Percentiles rank a stretch among this genome's conserved stretches.
These are phyloP conservation scores for Pythium brassicae DNA, from an alignment of 352 stramenopile species.

Conservation along the genomic window DNA sequence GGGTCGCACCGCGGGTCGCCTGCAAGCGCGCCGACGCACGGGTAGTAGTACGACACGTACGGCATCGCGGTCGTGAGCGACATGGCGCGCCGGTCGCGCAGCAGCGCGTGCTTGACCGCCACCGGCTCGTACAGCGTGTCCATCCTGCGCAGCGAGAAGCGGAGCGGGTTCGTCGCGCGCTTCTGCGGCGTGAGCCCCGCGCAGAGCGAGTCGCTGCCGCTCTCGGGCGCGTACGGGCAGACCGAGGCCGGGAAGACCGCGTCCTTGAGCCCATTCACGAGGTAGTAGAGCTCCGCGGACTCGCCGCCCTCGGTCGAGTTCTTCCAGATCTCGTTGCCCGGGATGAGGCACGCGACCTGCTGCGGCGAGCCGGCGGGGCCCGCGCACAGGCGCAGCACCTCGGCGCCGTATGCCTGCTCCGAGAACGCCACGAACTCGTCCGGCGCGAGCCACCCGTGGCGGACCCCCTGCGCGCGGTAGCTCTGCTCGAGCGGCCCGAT, in stretches of 20 bases:
- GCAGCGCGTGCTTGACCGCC: constrained; percentile 36
- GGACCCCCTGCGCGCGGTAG: constrained; percentile 57
- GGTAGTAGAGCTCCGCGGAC: constrained; percentile 38
- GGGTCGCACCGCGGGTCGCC: constrained; percentile 52
- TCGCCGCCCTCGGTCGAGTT: constrained; percentile 66
- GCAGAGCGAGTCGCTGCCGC: constrained; percentile 46
- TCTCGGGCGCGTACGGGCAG: constrained; percentile 39
- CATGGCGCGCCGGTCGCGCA: constrained; percentile 41
- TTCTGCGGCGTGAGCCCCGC: constrained; percentile 28
- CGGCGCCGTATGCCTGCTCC: constrained; percentile 60
- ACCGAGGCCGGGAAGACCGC: constrained; percentile 46
- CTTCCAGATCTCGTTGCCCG: constrained; percentile 55
- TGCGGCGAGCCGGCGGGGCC: constrained; percentile 40
- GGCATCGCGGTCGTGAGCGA: constrained; percentile 49
- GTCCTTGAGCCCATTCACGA: constrained; percentile 47
- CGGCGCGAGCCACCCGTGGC: constrained; percentile 39
- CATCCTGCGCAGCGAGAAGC: constrained; percentile 39
- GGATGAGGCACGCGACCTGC: constrained; percentile 55
- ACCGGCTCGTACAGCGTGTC: constrained; percentile 36
- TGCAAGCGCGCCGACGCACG: constrained; percentile 45
- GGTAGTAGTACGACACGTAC: constrained; percentile 60
- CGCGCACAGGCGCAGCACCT: constrained; percentile 53
- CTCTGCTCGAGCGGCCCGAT: constrained; percentile 62
- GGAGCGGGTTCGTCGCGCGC: constrained; percentile 41
- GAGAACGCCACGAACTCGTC: constrained; percentile 59